Evolutionary conservation across 495 filamentous ascomycete species (phyloP).

Genomic region (Penicillium antarcticum): DNA sequence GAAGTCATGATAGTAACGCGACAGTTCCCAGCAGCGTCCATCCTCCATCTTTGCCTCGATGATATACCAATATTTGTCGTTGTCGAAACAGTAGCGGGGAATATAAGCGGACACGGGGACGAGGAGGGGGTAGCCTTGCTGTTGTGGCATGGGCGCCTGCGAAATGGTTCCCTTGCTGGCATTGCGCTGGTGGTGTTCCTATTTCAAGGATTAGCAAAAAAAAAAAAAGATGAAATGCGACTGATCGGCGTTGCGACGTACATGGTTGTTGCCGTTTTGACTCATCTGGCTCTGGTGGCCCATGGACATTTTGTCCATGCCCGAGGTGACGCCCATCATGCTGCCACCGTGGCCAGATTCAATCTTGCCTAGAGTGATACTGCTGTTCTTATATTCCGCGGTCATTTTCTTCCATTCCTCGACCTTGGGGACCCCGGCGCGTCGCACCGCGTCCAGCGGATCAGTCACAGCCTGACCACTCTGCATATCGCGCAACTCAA

Average conservation of each 20-base stretch:
- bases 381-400: slow-evolving; percentile 98
- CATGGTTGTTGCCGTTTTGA: slow-evolving; percentile 46
- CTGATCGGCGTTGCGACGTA: slow-evolving; percentile 23
- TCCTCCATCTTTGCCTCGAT: slow-evolving; percentile 91
- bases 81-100: slow-evolving; percentile 91
- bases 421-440: slow-evolving; percentile 92
- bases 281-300: slow-evolving; percentile 35
- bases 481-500: slow-evolving; percentile 93
- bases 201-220: background rate
- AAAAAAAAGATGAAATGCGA: background rate
- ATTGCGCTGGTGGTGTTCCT: slow-evolving; percentile 48
- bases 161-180: slow-evolving; percentile 40
- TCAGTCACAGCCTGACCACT: slow-evolving; percentile 79
- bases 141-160: slow-evolving; percentile 22
- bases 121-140: slow-evolving; percentile 34
- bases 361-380: slow-evolving; percentile 90
- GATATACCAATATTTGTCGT: slow-evolving; percentile 98
- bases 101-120: slow-evolving; percentile 77
- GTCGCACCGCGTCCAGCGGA: slow-evolving; percentile 78
- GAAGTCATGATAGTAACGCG: slow-evolving; percentile 94
- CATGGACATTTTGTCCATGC: slow-evolving; percentile 79
- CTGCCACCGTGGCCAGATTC: slow-evolving; percentile 48
- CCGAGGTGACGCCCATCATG: slow-evolving; percentile 56
- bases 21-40: slow-evolving; percentile 86
- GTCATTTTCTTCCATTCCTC: slow-evolving; percentile 99